Evolutionary conservation across 1,284 basidiomycete species (phyloP).

Genomic region (Fomes fomentarius): DNA sequence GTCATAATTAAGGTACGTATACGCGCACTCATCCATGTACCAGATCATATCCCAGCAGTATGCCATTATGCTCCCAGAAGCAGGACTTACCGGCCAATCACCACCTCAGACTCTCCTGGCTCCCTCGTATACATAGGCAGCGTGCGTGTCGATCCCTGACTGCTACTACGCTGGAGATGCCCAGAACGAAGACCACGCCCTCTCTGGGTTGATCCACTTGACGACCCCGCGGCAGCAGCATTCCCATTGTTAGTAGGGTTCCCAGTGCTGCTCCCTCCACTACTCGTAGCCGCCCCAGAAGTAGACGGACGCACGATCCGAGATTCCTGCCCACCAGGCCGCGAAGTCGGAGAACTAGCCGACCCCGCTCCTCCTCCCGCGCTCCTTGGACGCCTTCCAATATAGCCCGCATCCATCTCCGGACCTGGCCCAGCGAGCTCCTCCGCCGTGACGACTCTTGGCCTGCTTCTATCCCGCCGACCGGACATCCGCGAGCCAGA

Average conservation of each 20-base stretch:
- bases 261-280: background rate
- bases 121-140: slow-evolving; percentile 75
- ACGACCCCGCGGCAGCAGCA: background rate
- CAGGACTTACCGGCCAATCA: slow-evolving; percentile 57
- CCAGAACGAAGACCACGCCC: slow-evolving; percentile 3
- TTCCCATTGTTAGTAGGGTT: too few species aligned
- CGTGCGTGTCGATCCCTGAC: slow-evolving; percentile 70
- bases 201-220: background rate
- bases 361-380: background rate
- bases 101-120: slow-evolving; percentile 73
- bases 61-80: too few species aligned
- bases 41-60: too few species aligned
- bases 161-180: slow-evolving; percentile 26
- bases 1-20: too few species aligned
- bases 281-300: background rate
- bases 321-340: background rate
- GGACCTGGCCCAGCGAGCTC: slow-evolving; percentile 7
- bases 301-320: slow-evolving; percentile 5
- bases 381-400: background rate
- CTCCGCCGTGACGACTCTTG: slow-evolving; percentile 1
- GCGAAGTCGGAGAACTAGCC: background rate
- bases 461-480: background rate
- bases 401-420: background rate
- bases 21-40: too few species aligned
- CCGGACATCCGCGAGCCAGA: background rate